Evolutionary conservation across 169 alveolate genomes (phyloP).

Genomic region (Plasmodium reichenowi): DNA sequence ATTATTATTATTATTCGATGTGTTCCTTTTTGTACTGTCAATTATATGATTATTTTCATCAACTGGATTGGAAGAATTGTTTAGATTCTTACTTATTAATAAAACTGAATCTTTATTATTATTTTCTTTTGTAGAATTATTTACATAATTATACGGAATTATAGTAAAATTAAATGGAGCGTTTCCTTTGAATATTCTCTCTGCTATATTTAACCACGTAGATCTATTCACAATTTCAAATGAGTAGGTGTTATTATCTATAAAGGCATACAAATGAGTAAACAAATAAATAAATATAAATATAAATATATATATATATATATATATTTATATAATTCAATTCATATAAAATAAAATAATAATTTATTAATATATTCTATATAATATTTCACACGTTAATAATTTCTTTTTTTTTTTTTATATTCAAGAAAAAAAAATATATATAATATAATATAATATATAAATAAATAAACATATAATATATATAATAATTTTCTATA

Average conservation of each 20-base stretch:
- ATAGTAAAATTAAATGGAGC: conserved; percentile 41
- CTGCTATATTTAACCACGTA: conserved; percentile 35
- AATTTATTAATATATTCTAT: too few relatives aligned
- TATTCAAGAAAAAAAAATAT: too few relatives aligned
- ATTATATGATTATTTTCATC: background rate
- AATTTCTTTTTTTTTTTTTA: too few relatives aligned
- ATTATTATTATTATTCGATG: background rate
- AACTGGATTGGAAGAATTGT: background rate
- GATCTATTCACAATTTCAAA: conserved; percentile 21
- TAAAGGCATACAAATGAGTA: background rate
- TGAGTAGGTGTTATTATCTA: conserved; percentile 32
- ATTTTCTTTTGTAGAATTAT: background rate
- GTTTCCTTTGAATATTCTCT: conserved; percentile 13
- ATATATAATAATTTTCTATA: too few relatives aligned
- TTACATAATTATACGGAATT: conserved; percentile 30
- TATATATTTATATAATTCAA: background rate
- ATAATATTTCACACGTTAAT: too few relatives aligned
- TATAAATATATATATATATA: background rate
- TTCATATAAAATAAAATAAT: background rate
- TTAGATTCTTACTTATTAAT: conserved; percentile 42
- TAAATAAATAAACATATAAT: too few relatives aligned
- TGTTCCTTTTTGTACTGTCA: background rate
- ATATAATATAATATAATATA: too few relatives aligned
- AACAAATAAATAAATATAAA: too few relatives aligned
- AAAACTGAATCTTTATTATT: conserved; percentile 20